These are phyloP conservation scores for Clarireedia hainanense DNA, from an alignment of 2,329 filamentous ascomycete species.

Conservation along the genomic window DNA sequence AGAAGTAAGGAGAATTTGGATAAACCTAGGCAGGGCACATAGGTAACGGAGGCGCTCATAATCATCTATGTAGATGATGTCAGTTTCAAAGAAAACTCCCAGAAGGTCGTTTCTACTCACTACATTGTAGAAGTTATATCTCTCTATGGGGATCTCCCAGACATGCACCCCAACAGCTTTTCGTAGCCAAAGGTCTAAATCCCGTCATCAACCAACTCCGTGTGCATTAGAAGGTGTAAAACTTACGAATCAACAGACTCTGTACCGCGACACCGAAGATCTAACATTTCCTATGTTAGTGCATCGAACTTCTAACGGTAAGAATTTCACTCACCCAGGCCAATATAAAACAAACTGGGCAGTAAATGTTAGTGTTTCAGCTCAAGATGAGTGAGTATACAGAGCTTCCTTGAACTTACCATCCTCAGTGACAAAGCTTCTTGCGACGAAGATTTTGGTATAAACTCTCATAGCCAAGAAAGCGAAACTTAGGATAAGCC, in stretches of 20 bases:
- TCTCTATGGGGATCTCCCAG: not conserved
- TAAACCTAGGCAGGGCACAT: constrained; percentile 3
- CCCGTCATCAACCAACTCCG: not conserved
- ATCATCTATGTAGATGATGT: not conserved
- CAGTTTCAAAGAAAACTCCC: not conserved
- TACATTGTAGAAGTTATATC: not conserved
- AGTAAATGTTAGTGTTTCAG: no score
- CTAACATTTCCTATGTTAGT: not conserved
- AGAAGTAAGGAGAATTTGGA: constrained; percentile 3
- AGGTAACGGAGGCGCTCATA: constrained; percentile 1
- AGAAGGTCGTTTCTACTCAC: not conserved
- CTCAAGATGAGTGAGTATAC: no score
- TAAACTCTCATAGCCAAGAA: not conserved
- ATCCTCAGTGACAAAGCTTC: not conserved
- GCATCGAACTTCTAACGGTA: not conserved
- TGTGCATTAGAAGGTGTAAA: not conserved
- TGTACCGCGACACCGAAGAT: not conserved
- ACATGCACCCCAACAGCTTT: not conserved
- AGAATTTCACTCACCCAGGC: not conserved
- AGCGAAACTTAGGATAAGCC: not conserved
- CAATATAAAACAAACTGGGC: not conserved
- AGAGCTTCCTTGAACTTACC: not conserved
- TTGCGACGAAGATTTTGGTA: not conserved
- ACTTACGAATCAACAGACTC: not conserved
- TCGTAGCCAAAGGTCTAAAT: not conserved